Base-by-base conservation (phyloP, 257 asterid species). In the Solanum etuberosum region DNA sequence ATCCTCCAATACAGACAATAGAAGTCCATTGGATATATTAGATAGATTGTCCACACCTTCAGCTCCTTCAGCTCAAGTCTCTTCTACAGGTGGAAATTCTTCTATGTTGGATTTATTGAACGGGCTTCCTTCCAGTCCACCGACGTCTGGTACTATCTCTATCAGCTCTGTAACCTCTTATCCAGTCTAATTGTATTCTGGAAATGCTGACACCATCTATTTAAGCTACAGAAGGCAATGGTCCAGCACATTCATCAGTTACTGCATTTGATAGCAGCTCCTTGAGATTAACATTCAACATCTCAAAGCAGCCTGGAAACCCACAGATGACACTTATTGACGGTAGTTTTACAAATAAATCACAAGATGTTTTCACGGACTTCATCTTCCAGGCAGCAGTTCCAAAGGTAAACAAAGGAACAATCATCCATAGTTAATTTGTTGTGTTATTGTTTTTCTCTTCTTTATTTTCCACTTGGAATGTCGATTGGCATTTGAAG, bases 311-410 rank as follows among this genome's bases (percentile, higher is more conserved):
- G 90, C 94, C 98, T 84, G 97, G 92, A 87, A 92, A 88, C 85
- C 95, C 93, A 38, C 95, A 95, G 91, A 92, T 90, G 61, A 93
- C 98, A n/a, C 15, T 90, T n/a, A 91, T 97, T 42, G 97, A 97
- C 90, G 97, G 98, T 88, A 90, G 90, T 74, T 95, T 97, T 90
- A 71, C 86, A 37, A 97, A 97, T 91, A 96, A 94, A 88, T 93
- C 99, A 15, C 84, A 95, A 87, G 88, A 95, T 89, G 89, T 87
- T 59, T 97, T 89, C 92, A 92, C 96, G 13, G 94, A 94, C 89
- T 97, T 97, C 42, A 89, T 96, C 73, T 97, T 97, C 92, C 98
- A 93, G 96, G 97, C 98, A 40, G 99, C 99, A 0, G 99, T 97
- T 67, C 99, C 99, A 32, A 97, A 96, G 99, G 99, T 96, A 97